phyloP scores from a whole-genome alignment of 345 rosid genomes.

The Mercurialis annua region DNA sequence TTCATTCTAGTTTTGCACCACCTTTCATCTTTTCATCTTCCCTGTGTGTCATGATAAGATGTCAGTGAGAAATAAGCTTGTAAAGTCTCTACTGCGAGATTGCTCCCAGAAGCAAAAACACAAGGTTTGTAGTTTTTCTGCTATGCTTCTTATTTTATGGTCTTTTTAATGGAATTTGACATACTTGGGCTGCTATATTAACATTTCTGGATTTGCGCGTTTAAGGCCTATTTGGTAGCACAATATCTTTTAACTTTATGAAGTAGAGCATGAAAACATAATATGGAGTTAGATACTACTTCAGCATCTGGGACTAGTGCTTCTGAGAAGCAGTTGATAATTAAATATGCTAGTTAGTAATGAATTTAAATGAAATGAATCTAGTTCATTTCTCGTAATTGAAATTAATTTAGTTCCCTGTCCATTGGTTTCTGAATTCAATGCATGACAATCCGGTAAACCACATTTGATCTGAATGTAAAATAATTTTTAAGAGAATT shows the following conservation, averaged over 20 bases:
- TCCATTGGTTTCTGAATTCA: background rate
- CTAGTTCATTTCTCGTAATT: background rate
- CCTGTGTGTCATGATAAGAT: conserved; percentile 25
- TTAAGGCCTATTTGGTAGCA: no score
- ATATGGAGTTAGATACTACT: no score
- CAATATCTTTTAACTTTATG: no score
- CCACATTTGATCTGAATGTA: background rate
- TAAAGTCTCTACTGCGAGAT: conserved; percentile 63
- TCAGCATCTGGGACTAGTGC: no score
- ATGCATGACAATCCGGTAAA: background rate
- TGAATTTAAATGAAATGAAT: no score
- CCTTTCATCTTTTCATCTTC: conserved; percentile 58
- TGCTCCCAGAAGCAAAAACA: conserved; percentile 52
- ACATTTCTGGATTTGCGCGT: no score
- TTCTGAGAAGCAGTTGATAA: no score
- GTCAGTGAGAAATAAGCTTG: conserved; percentile 51
- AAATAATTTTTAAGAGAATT: background rate
- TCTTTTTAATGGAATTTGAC: no score
- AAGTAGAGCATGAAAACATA: no score
- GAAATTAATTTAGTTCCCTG: background rate
- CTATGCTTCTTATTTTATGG: background rate
- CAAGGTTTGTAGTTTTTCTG: conserved; percentile 46
- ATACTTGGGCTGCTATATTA: no score
- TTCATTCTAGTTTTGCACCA: conserved; percentile 61
- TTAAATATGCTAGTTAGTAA: no score